Conservation (phyloP, 2,329 filamentous ascomycete species). For the Triangularia verruculosa region DNA sequence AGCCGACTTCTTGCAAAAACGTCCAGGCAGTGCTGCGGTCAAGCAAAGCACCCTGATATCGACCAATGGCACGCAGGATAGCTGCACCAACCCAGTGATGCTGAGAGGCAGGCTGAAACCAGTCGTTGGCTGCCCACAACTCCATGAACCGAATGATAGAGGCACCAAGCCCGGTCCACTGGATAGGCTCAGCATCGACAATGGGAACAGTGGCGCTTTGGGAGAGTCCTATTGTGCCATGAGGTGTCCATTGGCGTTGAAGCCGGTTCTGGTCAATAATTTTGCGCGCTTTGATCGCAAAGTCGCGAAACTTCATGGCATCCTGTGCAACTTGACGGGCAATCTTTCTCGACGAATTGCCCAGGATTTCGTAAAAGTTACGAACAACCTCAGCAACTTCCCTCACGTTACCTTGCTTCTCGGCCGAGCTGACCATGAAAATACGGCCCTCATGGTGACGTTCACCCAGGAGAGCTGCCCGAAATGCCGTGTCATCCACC, state of each 20-base stretch:
- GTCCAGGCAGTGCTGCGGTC: slow-evolving; percentile 52
- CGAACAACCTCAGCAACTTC: slow-evolving; percentile 52
- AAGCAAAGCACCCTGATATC: slow-evolving; percentile 54
- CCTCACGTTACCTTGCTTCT: slow-evolving; percentile 52
- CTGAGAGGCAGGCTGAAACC: slow-evolving; percentile 50
- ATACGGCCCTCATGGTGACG: slow-evolving; percentile 52
- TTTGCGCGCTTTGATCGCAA: slow-evolving; percentile 48
- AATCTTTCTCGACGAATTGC: slow-evolving; percentile 6
- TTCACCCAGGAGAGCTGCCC: slow-evolving; percentile 45
- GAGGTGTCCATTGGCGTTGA: slow-evolving; percentile 46
- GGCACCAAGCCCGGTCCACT: slow-evolving; percentile 50
- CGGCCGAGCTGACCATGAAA: slow-evolving; percentile 59
- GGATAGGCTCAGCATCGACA: slow-evolving; percentile 16
- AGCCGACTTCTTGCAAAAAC: slow-evolving; percentile 74
- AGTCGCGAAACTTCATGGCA: slow-evolving; percentile 37
- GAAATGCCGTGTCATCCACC: slow-evolving; percentile 60
- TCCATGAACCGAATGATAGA: slow-evolving; percentile 67
- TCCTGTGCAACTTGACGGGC: slow-evolving; percentile 28
- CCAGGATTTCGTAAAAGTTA: slow-evolving; percentile 45
- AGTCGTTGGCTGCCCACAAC: slow-evolving; percentile 59
- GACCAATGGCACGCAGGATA: slow-evolving; percentile 58
- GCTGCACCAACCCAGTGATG: slow-evolving; percentile 61
- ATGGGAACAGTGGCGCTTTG: slow-evolving; percentile 15
- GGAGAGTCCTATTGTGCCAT: slow-evolving; percentile 47
- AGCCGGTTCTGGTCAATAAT: slow-evolving; percentile 52